Evolutionary conservation across 2,329 filamentous ascomycete genomes (phyloP), one percentile per base, ranked within the genome.

Genomic region (Fusarium secorum): DNA sequence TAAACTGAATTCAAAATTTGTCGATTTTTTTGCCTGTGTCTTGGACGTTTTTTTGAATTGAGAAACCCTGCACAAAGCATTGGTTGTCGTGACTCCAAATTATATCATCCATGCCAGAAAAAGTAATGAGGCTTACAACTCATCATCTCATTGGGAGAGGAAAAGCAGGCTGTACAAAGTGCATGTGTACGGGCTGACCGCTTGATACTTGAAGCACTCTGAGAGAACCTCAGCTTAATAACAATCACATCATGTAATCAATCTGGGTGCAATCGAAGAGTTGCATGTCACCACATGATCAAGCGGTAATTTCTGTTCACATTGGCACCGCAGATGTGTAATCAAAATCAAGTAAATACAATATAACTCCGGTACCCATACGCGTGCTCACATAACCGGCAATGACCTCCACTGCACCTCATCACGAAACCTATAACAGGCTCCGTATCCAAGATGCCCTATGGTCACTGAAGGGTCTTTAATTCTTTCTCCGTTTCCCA

Each of bases 41-140:
- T 7, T 35, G 36, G 39, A 22, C 3, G 7, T 15, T 54, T 46
- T n/a, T 28, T 20, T 15, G 3, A 24, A 30, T 39, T 11, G 10
- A 7, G 30, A 22, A 65, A 5, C 60, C 62, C 15, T 65, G 62
- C 17, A 51, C 2, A 32, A 38, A 20, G 11, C 30, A 26, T 59
- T 49, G 51, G 51, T 4, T 38, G 13, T 3, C 26, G 9, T 13
- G 18, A 26, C 36, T 22, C 60, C 46, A 59, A 36, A 65, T 28
- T 18, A 41, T 26, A 11, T 17, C 20, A 35, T 22, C 44, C 61
- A 36, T 42, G 6, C 5, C 44, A 33, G n/a, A 63, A 56, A 28
- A 41, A 11, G 24, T 0, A 45, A 28, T 7, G 30, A 35, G 41
- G 39, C 41, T 48, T 56, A 18, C n/a, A 22, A 3, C 24, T 32